A percentile compares a stretch with the other conserved stretches of the same genome.
Evolutionary conservation across 495 filamentous ascomycete species (phyloP).

Genomic region (Immersiella caudata): DNA sequence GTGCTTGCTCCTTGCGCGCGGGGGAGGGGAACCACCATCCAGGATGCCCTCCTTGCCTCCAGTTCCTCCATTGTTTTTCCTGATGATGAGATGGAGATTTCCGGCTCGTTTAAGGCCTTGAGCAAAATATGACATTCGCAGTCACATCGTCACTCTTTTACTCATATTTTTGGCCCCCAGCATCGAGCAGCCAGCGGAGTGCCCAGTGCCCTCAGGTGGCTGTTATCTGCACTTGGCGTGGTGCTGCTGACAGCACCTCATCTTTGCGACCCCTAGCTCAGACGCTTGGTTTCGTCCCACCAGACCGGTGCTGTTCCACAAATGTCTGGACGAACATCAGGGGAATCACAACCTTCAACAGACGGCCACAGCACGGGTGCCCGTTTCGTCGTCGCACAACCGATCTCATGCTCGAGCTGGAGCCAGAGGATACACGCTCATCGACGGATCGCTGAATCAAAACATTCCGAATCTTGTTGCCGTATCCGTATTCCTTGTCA

Average conservation of each 20-base stretch:
- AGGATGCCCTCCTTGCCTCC: neutral
- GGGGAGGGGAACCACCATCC: neutral
- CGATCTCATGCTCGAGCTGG: neutral
- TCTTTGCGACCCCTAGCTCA: neutral
- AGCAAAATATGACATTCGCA: neutral
- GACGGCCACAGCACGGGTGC: neutral
- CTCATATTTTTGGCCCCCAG: neutral
- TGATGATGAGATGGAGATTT: neutral
- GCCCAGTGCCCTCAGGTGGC: neutral
- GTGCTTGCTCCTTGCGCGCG: neutral
- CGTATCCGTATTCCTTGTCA: conserved; percentile 9
- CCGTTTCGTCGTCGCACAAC: neutral
- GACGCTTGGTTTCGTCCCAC: neutral
- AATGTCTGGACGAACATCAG: conserved; percentile 1
- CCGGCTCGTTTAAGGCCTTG: neutral
- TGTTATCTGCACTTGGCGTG: neutral
- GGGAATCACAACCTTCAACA: neutral
- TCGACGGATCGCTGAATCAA: neutral
- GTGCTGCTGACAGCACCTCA: conserved; percentile 11
- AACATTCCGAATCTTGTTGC: neutral
- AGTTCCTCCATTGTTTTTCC: neutral
- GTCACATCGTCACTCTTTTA: neutral
- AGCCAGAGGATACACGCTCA: neutral
- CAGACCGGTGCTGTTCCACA: neutral
- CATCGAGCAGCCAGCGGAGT: neutral